Percentiles rank a stretch among this genome's conserved stretches.
These are phyloP conservation scores for Trichoderma erinaceum DNA, from an alignment of 495 filamentous ascomycete species.

Conservation along the genomic window DNA sequence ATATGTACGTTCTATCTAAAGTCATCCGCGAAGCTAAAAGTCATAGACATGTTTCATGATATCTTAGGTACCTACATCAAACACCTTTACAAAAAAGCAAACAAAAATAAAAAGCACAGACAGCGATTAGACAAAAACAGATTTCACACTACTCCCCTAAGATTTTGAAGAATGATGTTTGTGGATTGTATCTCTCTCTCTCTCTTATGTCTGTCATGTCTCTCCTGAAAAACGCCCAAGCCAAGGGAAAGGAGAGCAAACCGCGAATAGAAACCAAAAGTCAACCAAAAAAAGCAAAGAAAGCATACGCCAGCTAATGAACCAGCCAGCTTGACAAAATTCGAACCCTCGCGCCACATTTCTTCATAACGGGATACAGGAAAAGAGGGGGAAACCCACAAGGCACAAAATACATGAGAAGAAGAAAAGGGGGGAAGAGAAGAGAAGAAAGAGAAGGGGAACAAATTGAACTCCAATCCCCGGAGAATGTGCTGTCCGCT, in stretches of 20 bases:
- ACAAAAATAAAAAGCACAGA: no score
- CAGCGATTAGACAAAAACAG: no score
- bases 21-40: no score
- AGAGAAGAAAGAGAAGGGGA: neutral
- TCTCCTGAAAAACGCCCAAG: neutral
- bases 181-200: neutral
- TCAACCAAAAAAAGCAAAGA: neutral
- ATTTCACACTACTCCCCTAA: neutral
- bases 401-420: neutral
- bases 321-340: slow-evolving; percentile 5
- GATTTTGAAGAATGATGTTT: neutral
- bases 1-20: no score
- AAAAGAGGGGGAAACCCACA: neutral
- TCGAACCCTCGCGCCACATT: neutral
- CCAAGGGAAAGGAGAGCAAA: neutral
- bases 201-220: neutral
- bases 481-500: neutral
- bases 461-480: neutral
- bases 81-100: no score
- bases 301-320: neutral
- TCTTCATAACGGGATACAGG: slow-evolving; percentile 1
- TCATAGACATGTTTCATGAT: no score
- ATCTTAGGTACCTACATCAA: no score
- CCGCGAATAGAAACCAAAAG: neutral
- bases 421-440: neutral